Conservation (phyloP, 2,329 filamentous ascomycete species). For the Neocatenulostroma microsporum region DNA sequence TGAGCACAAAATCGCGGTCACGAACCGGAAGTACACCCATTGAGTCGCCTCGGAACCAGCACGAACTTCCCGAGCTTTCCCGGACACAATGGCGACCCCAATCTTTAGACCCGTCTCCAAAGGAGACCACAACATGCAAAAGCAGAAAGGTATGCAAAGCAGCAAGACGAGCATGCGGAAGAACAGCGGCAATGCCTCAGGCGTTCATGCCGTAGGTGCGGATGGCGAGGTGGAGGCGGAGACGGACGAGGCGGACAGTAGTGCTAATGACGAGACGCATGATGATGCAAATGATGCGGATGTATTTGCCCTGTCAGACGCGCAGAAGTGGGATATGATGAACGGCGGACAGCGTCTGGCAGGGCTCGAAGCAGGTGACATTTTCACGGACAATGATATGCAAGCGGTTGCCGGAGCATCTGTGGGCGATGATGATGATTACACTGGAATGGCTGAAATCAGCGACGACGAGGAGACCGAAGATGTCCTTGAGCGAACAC, state of each 20-base stretch:
- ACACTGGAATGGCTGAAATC: too few relatives aligned
- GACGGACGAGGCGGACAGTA: conserved; percentile 15
- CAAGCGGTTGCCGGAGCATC: conserved; percentile 15
- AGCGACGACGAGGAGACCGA: conserved; percentile 21
- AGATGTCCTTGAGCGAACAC: conserved; percentile 15
- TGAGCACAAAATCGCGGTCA: not conserved
- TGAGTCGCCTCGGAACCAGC: not conserved
- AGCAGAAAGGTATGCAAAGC: conserved; percentile 1
- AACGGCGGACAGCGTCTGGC: conserved; percentile 19
- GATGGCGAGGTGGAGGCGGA: conserved; percentile 19
- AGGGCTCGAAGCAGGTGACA: conserved; percentile 18
- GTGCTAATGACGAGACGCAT: conserved; percentile 13
- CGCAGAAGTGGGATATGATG: conserved; percentile 9
- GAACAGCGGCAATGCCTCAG: conserved; percentile 4
- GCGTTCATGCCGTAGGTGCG: conserved; percentile 12
- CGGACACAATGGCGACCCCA: not conserved
- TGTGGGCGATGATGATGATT: conserved; percentile 5
- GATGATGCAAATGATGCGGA: conserved; percentile 20
- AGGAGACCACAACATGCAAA: not conserved
- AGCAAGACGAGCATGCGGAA: conserved; percentile 2
- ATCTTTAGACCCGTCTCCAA: not conserved
- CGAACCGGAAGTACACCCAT: not conserved
- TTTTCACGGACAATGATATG: conserved; percentile 10
- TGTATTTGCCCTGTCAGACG: conserved; percentile 27
- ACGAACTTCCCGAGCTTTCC: not conserved